Evolutionary conservation across 148 eudicot genomes (phyloP).

Genomic region (Hydrangea macrophylla): DNA sequence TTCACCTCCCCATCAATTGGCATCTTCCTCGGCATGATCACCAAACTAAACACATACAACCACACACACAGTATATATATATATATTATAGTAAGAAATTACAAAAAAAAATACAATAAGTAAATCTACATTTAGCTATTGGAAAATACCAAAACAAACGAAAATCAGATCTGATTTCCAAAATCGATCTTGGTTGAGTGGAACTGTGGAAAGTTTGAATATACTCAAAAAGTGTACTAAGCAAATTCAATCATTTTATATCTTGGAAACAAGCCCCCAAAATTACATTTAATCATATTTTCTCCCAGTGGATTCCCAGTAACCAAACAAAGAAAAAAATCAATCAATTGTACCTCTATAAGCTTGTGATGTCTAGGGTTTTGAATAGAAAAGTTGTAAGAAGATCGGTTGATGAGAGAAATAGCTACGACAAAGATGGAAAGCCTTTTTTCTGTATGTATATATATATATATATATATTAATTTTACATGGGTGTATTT

Average conservation of each 20-base stretch:
- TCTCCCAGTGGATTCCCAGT: constrained; percentile 1
- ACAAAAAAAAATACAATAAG: neutral
- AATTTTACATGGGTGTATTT: too few species aligned
- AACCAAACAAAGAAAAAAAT: constrained; percentile 5
- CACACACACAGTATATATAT: constrained; percentile 10
- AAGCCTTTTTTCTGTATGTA: too few species aligned
- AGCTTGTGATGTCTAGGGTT: constrained; percentile 4
- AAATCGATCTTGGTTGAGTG: neutral
- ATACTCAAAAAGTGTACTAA: neutral
- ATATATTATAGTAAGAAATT: constrained; percentile 6
- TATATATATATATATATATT: too few species aligned
- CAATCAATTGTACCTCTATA: neutral
- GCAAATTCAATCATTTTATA: neutral
- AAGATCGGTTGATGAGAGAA: neutral
- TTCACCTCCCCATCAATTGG: constrained; percentile 59
- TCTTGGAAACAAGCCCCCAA: neutral
- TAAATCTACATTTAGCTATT: too few species aligned
- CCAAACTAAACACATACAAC: constrained; percentile 11
- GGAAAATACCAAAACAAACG: neutral
- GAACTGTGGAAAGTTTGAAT: constrained; percentile 3
- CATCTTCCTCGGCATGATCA: constrained; percentile 74
- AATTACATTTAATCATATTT: neutral
- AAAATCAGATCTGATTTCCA: neutral
- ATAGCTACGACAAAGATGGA: neutral
- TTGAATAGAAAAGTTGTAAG: neutral